Base-by-base conservation (phyloP, 1,284 basidiomycete genomes). In the Ceratobasidium sp. region DNA sequence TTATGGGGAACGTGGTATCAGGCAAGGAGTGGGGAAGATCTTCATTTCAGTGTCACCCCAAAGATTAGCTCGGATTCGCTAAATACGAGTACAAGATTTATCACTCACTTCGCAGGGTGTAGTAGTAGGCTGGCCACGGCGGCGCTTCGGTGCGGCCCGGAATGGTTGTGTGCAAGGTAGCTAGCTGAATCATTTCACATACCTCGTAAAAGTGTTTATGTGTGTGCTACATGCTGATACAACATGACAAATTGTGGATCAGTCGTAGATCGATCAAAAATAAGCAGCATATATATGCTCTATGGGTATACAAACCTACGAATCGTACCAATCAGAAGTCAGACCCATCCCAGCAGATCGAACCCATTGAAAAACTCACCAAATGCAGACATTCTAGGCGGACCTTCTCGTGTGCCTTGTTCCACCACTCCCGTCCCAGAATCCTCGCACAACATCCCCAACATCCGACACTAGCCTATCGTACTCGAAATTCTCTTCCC, bases 401-500 rank as follows among this genome's bases (percentile, higher is more conserved):
- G 53, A n/a, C 13, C 8, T 27, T 58, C 37, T 69, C 65, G n/a
- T 1, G 39, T 69, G 65, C 37, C 65, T 54, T 24, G 46, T 54
- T 29, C 65, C 65, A 43, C 65, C 65, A 54, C n/a, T 53, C 24
- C 65, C 65, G 19, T 69, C 65, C 65, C 65, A 69, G 51, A 56
- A 69, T 37, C 65, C 27, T 46, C 65, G 51, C 13, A 88, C 80
- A 74, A 80, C 81, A 16, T 77, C 77, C n/a, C 82, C 85, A 14
- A 87, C 86, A 48, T 82, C 81, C 53, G 84, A 82, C 3, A 88
- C 82, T 29, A 88, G 79, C 14, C 76, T 81, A 48, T 86, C 84
- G 78, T 88, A 89, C 19, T 85, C 84, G 69, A 84, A 76, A 79
- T 88, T 88, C 76, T 84, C 82, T 5, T 79, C 78, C 6, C 82